Base-by-base conservation (phyloP, 1,284 basidiomycete species). In the Phellopilus nigrolimitatus region DNA sequence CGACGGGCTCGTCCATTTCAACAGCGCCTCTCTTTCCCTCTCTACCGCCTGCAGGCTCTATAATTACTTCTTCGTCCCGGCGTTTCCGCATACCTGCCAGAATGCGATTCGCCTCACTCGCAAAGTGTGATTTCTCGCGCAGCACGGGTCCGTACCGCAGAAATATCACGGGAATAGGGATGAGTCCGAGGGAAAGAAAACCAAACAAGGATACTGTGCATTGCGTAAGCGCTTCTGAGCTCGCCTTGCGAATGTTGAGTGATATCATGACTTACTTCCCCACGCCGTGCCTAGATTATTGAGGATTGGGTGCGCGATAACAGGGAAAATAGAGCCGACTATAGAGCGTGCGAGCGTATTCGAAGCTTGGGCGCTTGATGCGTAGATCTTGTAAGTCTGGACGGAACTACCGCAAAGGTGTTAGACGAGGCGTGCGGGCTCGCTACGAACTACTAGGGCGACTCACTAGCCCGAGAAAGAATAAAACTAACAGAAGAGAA, bases 161-260 rank as follows among this genome's bases (percentile, higher is more conserved):
- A 55, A 64, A 66, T 12, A 61, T 52, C 17, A 64, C 30, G 1
- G 63, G 63, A n/a, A 66, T 61, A 3, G 62, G 64, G 25, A 63
- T 46, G 5, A 66, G 54, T 9, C 42, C 49, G 15, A 64, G 52
- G 12, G 62, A 62, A 36, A 63, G 53, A 48, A 64, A 64, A 12
- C 56, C 63, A 49, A 66, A 66, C 0, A 66, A 25, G 1, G 63
- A 62, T 5, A 64, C 63, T 64, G 40, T 5, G 27, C 19, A 47
- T 25, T 21, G 6, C 10, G 25, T 28, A 9, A 19, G 13, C 40
- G 17, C 10, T 24, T 21, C 10, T 25, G 13, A 15, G 3, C 7
- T 3, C 17, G 6, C 13, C n/a, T n/a, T n/a, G n/a, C n/a, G n/a
- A n/a, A n/a, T n/a, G n/a, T n/a, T n/a, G n/a, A n/a, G n/a, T n/a